phyloP scores from a whole-genome alignment of 139 green algal genomes.

The Chlorella sp. region DNA sequence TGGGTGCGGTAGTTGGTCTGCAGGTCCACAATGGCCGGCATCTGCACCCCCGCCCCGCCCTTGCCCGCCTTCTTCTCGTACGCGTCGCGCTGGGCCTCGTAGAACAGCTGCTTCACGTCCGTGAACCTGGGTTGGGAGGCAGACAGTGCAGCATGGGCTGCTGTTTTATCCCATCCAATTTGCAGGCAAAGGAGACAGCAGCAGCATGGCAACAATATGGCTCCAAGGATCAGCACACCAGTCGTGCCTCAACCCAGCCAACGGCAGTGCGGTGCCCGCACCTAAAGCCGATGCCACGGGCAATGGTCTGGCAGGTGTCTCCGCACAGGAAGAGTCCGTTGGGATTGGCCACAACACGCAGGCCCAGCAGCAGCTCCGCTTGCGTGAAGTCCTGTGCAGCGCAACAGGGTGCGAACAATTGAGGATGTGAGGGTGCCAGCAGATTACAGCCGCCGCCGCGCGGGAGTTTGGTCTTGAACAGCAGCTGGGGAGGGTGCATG shows the following conservation, averaged over 20 bases:
- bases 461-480: no score
- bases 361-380: constrained; percentile 79
- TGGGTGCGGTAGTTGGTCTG: constrained; percentile 72
- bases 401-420: no score
- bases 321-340: constrained; percentile 84
- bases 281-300: constrained; percentile 79
- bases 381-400: constrained; percentile 80
- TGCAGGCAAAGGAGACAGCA: no score
- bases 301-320: constrained; percentile 83
- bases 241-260: no score
- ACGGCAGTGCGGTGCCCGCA: neutral
- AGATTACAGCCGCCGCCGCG: no score
- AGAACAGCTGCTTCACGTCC: constrained; percentile 66
- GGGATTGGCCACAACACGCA: constrained; percentile 55
- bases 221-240: no score
- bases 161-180: no score
- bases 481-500: no score
- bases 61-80: neutral
- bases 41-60: constrained; percentile 29
- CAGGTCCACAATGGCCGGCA: constrained; percentile 48
- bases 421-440: no score
- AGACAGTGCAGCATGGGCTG: no score
- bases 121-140: neutral
- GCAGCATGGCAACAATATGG: no score
- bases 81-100: constrained; percentile 37